phyloP scores from a whole-genome alignment of 2,329 filamentous ascomycete species.

The Zymoseptoria tritici region DNA sequence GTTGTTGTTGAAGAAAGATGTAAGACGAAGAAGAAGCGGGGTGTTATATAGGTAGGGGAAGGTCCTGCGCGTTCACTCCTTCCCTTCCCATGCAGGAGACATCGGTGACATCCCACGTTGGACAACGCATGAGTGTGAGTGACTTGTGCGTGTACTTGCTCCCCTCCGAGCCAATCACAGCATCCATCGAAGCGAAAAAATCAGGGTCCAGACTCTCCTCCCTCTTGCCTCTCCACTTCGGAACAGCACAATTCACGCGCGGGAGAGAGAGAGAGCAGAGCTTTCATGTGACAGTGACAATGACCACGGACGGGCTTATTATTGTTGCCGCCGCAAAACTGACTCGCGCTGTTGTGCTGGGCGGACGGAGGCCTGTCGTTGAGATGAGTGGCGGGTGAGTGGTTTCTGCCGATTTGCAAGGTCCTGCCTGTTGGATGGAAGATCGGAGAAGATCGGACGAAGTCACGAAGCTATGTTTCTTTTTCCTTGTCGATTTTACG shows the following conservation, averaged over 20 bases:
- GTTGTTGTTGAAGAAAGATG: neutral
- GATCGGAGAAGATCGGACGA: neutral
- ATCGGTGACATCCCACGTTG: neutral
- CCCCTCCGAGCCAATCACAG: neutral
- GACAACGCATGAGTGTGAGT: neutral
- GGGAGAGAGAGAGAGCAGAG: no score
- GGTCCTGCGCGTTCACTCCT: no score
- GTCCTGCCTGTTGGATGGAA: neutral
- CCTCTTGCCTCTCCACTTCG: neutral
- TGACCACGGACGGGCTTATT: neutral
- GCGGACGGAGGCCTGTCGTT: neutral
- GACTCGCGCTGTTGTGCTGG: neutral
- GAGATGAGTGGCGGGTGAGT: neutral
- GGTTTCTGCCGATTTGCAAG: neutral
- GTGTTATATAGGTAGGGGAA: no score
- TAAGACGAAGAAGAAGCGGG: conserved; percentile 1
- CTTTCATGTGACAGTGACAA: neutral
- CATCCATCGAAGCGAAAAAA: neutral
- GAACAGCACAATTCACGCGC: neutral
- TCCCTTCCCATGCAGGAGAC: no score
- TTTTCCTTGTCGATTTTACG: neutral
- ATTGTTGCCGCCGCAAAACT: neutral
- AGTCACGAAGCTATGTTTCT: neutral
- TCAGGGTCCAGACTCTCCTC: neutral
- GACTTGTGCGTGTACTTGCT: neutral